Evolutionary conservation across 2,329 filamentous ascomycete genomes (phyloP), one percentile per base, ranked within the genome.

Genomic region (Stemphylium beticola): DNA sequence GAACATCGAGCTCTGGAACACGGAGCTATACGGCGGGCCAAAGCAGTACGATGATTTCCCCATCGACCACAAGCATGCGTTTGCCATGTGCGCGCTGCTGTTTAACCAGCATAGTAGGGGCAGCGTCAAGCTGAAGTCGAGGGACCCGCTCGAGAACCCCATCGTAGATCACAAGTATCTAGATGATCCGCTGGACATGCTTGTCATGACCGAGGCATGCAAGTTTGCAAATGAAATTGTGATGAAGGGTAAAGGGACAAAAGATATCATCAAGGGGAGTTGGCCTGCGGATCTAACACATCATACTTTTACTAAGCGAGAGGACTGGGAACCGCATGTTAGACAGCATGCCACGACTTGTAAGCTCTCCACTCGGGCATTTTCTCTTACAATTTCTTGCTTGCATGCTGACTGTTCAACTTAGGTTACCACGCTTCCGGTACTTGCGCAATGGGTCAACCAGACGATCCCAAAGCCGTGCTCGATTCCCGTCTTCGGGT

Each of bases 1-100:
- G 0, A 85, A 87, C 62, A 68, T 86, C 43, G 86, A 88, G 62
- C 82, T 86, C 70, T 87, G 86, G 73, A 84, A 79, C 29, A 87
- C 85, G 0, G 85, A 87, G 65, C 83, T 82, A 62, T 87, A 86
- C 59, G 83, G 83, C 4, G 83, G 83, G 0, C 84, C 85, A 0
- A 85, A 84, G 58, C 82, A 86, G 55, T 86, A 79, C 55, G 74
- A 77, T 17, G 73, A 85, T 33, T 82, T 81, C 49, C 85, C 85
- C 0, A 72, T 77, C 2, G 77, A 85, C 38, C 74, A 79, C 15
- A 78, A 85, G 50, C 78, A 84, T 55, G 81, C 80, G 0, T 88
- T 88, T 57, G 80, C 81, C 6, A 81, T 87, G 59, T 83, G 85
- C 45, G 78, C 80, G 0, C 80, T 86, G 65, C 77, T 87, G 0